Evolutionary conservation across 257 asterid genomes (phyloP).

Genomic region (Solanum peruvianum): DNA sequence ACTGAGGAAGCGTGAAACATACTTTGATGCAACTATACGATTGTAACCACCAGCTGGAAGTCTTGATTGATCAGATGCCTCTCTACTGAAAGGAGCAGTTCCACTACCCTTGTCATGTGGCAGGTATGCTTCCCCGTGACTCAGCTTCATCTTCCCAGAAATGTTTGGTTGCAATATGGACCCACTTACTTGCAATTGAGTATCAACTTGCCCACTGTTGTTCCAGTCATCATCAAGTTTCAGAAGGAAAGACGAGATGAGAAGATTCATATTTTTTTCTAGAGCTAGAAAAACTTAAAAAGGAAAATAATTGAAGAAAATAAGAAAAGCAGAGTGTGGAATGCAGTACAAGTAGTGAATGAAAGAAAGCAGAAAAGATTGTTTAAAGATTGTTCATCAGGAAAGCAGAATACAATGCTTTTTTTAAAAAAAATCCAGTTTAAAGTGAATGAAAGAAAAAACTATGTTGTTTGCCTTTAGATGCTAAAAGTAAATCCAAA

Average conservation of each 20-base stretch:
- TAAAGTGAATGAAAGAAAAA: neutral
- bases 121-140: constrained; percentile 95
- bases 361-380: no score
- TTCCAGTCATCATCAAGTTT: constrained; percentile 16
- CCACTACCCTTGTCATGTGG: constrained; percentile 98
- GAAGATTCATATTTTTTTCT: neutral
- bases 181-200: constrained; percentile 85
- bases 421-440: neutral
- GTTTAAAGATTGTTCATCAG: neutral
- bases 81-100: constrained; percentile 59
- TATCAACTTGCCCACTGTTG: constrained; percentile 95
- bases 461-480: neutral
- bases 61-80: constrained; percentile 35
- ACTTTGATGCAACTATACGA: constrained; percentile 83
- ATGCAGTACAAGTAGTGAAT: neutral
- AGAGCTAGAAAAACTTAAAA: neutral
- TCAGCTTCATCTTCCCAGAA: constrained; percentile 85
- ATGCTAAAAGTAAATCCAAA: neutral
- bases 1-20: constrained; percentile 84
- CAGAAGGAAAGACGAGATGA: constrained; percentile 1
- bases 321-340: neutral
- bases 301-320: neutral
- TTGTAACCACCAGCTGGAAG: constrained; percentile 61
- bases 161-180: constrained; percentile 94
- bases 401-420: neutral